Evolutionary conservation across 805 yeast species (phyloP).

Genomic region (Dipodascopsis uninucleata): DNA sequence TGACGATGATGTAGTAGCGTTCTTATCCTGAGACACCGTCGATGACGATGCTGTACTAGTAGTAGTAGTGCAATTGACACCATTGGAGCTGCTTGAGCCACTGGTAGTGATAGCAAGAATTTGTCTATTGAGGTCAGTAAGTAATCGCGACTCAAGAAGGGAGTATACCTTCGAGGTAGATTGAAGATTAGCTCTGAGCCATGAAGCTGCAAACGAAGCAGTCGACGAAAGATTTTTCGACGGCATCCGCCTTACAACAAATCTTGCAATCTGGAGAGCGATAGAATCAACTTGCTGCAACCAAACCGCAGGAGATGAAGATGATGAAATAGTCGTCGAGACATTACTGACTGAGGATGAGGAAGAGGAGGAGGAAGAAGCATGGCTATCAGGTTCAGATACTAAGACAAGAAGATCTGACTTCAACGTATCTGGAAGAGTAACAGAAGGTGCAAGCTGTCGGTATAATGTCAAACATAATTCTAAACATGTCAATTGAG

Average conservation of each 20-base stretch:
- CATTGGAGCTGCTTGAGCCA: neutral
- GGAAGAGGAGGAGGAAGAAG: neutral
- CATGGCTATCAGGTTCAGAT: constrained; percentile 11
- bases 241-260: too few species aligned
- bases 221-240: too few species aligned
- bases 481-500: constrained; percentile 78
- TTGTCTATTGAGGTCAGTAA: constrained; percentile 16
- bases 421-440: constrained; percentile 20
- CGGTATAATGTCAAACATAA: constrained; percentile 69
- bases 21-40: neutral
- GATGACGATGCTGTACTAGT: constrained; percentile 1
- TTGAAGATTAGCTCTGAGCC: neutral
- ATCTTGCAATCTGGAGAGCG: constrained; percentile 26
- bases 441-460: constrained; percentile 45
- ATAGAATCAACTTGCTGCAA: constrained; percentile 6
- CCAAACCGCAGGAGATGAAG: too few species aligned
- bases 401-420: constrained; percentile 24
- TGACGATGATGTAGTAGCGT: neutral
- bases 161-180: constrained; percentile 9
- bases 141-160: constrained; percentile 18
- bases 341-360: neutral
- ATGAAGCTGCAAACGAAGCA: too few species aligned
- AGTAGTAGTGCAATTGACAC: neutral
- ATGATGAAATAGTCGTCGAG: neutral
- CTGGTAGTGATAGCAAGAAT: constrained; percentile 5